A percentile compares a stretch with the other conserved stretches of the same genome.
Evolutionary conservation across 2,329 filamentous ascomycete species (phyloP).

Genomic region (Graphilbum fragrans): DNA sequence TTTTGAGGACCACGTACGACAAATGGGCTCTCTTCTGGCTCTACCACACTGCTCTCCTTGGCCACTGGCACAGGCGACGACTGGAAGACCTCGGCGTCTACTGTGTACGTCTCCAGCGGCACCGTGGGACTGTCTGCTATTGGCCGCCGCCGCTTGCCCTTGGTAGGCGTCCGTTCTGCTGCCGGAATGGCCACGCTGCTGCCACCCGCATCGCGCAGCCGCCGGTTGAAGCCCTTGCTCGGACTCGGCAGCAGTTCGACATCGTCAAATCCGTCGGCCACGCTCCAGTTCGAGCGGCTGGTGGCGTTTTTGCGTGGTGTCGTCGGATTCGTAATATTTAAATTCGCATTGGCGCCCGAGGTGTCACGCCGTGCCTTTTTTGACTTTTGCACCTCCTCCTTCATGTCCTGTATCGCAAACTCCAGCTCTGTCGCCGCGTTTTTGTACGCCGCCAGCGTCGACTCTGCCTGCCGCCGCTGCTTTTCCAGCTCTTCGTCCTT

Average conservation of each 20-base stretch:
- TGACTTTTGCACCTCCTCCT: conserved; percentile 41
- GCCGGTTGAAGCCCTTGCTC: conserved; percentile 31
- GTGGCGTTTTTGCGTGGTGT: conserved; percentile 41
- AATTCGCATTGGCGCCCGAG: conserved; percentile 24
- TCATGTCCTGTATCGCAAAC: conserved; percentile 61
- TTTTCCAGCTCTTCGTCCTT: conserved; percentile 52
- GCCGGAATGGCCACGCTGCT: conserved; percentile 28
- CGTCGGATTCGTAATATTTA: conserved; percentile 15
- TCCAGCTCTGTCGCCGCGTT: conserved; percentile 56
- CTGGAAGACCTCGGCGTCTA: neutral
- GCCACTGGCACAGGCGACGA: neutral
- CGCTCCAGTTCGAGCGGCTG: conserved; percentile 37
- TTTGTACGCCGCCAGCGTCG: conserved; percentile 51
- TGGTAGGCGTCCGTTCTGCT: conserved; percentile 48
- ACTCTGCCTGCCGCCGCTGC: conserved; percentile 52
- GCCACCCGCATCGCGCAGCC: conserved; percentile 23
- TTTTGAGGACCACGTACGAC: conserved; percentile 36
- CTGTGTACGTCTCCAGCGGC: conserved; percentile 38
- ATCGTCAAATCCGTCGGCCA: conserved; percentile 70
- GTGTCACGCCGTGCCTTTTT: conserved; percentile 19
- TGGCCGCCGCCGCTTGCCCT: conserved; percentile 59
- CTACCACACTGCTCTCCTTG: neutral
- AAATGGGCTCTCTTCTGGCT: conserved; percentile 20
- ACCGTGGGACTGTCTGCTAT: conserved; percentile 53
- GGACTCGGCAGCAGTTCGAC: conserved; percentile 43